Percentiles rank a stretch among this genome's conserved stretches.
These are phyloP conservation scores for Colletotrichum sp. DNA, from an alignment of 2,329 filamentous ascomycete genomes.

Conservation along the genomic window DNA sequence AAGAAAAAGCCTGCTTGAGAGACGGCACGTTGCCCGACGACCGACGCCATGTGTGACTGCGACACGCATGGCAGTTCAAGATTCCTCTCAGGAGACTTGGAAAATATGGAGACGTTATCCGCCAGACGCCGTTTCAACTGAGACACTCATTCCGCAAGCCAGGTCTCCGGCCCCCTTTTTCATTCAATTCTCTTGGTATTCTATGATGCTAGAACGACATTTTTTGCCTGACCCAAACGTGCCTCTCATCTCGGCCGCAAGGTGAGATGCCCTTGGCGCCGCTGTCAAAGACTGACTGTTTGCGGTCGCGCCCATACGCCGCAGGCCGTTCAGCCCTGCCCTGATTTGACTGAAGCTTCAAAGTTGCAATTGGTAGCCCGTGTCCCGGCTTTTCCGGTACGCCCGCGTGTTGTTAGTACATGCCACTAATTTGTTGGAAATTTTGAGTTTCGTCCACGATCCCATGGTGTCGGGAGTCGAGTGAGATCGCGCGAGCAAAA, in stretches of 20 bases:
- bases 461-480: background rate
- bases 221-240: background rate
- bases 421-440: background rate
- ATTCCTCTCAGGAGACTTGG: background rate
- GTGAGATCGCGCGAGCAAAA: background rate
- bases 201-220: constrained; percentile 7
- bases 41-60: background rate
- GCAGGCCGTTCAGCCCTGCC: background rate
- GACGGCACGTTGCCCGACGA: background rate
- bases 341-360: background rate
- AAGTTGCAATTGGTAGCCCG: background rate
- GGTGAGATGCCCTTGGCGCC: background rate
- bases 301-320: background rate
- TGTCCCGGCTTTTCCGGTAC: background rate
- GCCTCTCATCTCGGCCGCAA: constrained; percentile 18
- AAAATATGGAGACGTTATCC: background rate
- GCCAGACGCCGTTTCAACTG: constrained; percentile 12
- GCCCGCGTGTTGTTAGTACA: background rate
- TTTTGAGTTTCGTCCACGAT: background rate
- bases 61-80: background rate
- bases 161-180: background rate
- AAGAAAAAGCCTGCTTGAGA: background rate
- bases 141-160: constrained; percentile 13
- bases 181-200: background rate
- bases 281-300: background rate